Evolutionary conservation across 768 basidiomycete species (phyloP).

Genomic region (Suillus weaverae): DNA sequence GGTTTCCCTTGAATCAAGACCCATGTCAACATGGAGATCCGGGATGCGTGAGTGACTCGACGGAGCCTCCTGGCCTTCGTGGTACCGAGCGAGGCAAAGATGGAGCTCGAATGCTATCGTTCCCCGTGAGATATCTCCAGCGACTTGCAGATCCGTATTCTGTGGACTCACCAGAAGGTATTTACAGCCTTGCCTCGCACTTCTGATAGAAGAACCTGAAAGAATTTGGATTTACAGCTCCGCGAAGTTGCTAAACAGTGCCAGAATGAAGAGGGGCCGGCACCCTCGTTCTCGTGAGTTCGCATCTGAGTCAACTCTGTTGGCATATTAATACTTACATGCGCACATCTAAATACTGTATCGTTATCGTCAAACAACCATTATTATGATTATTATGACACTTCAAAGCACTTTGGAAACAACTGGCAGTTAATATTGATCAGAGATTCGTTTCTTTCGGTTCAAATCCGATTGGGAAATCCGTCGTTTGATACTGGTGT

Average conservation of each 20-base stretch:
- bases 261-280: not conserved
- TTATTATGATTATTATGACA: not conserved
- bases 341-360: slow-evolving; percentile 3
- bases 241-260: not conserved
- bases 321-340: not conserved
- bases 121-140: not conserved
- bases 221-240: not conserved
- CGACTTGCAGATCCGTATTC: not conserved
- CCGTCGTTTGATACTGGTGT: not conserved
- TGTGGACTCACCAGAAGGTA: not conserved
- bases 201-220: not conserved
- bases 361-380: not conserved
- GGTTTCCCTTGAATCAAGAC: not conserved
- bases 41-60: not conserved
- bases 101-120: not conserved
- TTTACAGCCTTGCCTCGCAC: not conserved
- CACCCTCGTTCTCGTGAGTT: not conserved
- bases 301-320: not conserved
- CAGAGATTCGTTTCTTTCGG: not conserved
- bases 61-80: not conserved
- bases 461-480: not conserved
- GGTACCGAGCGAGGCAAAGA: not conserved
- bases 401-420: not conserved
- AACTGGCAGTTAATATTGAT: not conserved
- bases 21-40: not conserved